Evolutionary conservation across 2,329 filamentous ascomycete species (phyloP).

Genomic region (Aspergillus versicolor): DNA sequence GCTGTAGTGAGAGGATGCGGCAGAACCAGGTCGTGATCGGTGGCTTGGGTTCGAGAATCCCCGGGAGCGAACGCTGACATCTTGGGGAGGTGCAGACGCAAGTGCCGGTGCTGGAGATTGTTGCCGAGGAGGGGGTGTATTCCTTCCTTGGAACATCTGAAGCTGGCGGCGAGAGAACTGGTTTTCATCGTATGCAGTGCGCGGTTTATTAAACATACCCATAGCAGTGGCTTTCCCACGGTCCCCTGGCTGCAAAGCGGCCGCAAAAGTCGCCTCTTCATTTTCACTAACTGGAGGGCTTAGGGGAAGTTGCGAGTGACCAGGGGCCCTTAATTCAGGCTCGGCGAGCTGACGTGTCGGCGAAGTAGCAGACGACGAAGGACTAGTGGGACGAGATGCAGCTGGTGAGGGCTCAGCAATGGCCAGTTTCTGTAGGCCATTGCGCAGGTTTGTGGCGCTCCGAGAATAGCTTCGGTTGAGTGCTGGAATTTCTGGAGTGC

Average conservation of each 20-base stretch:
- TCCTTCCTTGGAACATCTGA: conserved; percentile 74
- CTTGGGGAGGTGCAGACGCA: conserved; percentile 15
- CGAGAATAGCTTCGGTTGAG: conserved; percentile 46
- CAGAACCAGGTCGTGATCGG: conserved; percentile 38
- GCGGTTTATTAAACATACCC: conserved; percentile 70
- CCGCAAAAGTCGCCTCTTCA: conserved; percentile 64
- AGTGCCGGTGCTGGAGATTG: conserved; percentile 22
- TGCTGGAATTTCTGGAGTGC: conserved; percentile 52
- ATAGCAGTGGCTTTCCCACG: conserved; percentile 77
- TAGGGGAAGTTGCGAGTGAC: conserved; percentile 54
- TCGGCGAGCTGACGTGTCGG: conserved; percentile 41
- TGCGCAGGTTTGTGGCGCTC: conserved; percentile 68
- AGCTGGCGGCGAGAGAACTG: conserved; percentile 80
- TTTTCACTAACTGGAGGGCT: conserved; percentile 72
- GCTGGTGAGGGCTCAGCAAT: conserved; percentile 24
- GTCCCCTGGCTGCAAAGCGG: conserved; percentile 71
- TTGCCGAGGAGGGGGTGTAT: conserved; percentile 53
- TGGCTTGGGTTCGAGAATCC: conserved; percentile 39
- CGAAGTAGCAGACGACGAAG: conserved; percentile 41
- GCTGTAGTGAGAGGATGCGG: conserved; percentile 37
- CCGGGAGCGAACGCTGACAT: conserved; percentile 27
- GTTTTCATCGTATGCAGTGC: conserved; percentile 76
- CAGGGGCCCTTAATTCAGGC: conserved; percentile 26
- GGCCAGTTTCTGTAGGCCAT: conserved; percentile 42
- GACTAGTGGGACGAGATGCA: conserved; percentile 37